These are phyloP conservation scores for Hemerocallis citrina DNA, from an alignment of 106 monocot genomes.

Conservation along the genomic window DNA sequence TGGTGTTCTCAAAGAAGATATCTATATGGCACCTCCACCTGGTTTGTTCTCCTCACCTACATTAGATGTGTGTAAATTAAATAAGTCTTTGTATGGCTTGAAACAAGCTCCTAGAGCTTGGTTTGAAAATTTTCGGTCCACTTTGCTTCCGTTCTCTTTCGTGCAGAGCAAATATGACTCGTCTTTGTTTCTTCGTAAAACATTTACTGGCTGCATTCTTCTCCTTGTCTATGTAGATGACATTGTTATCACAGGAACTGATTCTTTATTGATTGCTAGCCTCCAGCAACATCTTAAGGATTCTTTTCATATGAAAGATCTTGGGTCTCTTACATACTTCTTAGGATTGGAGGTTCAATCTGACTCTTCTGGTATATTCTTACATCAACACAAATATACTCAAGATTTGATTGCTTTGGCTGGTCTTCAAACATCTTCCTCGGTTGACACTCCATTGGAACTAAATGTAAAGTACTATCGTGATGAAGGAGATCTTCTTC, in stretches of 20 bases:
- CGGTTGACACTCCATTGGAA: not conserved
- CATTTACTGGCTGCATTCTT: not conserved
- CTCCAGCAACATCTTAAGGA: not conserved
- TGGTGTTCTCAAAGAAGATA: not conserved
- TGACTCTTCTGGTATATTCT: not conserved
- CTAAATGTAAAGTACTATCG: not conserved
- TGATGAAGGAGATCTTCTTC: not conserved
- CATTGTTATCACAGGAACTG: not conserved
- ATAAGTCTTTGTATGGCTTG: slow-evolving; percentile 16
- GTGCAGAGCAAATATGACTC: not conserved
- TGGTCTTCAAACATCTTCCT: not conserved
- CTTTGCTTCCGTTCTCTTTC: not conserved
- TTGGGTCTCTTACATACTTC: slow-evolving; percentile 7
- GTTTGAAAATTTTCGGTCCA: slow-evolving; percentile 1
- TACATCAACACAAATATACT: slow-evolving; percentile 4
- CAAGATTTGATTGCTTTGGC: not conserved
- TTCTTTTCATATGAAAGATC: slow-evolving; percentile 14
- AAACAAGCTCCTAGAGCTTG: slow-evolving; percentile 9
- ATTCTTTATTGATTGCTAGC: not conserved
- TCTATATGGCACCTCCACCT: not conserved
- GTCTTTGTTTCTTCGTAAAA: not conserved
- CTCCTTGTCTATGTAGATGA: not conserved
- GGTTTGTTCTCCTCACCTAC: not conserved
- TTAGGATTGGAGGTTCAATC: not conserved
- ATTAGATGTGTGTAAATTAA: slow-evolving; percentile 5